Evolutionary conservation across 2,329 filamentous ascomycete species (phyloP), one percentile per base, ranked within the genome.

Genomic region (Penicillium decumbens): DNA sequence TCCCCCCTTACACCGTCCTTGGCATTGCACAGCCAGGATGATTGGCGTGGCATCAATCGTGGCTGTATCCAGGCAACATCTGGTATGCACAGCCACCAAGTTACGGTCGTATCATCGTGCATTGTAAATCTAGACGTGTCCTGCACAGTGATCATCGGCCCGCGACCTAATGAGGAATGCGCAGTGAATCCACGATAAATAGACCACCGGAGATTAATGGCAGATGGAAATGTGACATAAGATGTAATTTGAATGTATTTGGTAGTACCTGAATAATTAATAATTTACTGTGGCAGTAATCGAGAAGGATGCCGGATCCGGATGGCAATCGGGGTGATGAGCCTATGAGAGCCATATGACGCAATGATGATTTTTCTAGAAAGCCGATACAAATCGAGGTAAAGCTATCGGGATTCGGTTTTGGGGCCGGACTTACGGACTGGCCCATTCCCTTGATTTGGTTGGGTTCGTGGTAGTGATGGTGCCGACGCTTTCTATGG

Each of bases 1-100:
- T 27, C 6, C 20, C 9, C 25, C 32, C 32, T 38, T 45, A 45
- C 7, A 8, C 18, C 12, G 38, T 29, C 18, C 35, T 43, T 47
- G 15, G 43, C 23, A 33, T 33, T 20, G 41, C 50, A 33, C 41
- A 24, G 40, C 45, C 45, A 48, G 43, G 32, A 32, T 24, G 4
- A 10, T 37, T 18, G 33, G 33, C 8, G 3, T 23, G 20, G 20
- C 20, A 23, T 23, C 20, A 3, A 10, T 35, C 15, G 15, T 37
- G 33, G 15, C 15, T 18, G n/a, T 35, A 8, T 35, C n/a, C 18
- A 35, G 32, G 33, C 33, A 37, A 20, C 33, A 37, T 9, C 12
- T 20, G 15, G 18, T 12, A 37, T 37, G 18, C 12, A 9, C 33
- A 37, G 33, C 33, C 33, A 10, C 32, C 8, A 35, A 35, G 33